phyloP scores from a whole-genome alignment of 495 filamentous ascomycete species.

The Aspergillus homomorphus region DNA sequence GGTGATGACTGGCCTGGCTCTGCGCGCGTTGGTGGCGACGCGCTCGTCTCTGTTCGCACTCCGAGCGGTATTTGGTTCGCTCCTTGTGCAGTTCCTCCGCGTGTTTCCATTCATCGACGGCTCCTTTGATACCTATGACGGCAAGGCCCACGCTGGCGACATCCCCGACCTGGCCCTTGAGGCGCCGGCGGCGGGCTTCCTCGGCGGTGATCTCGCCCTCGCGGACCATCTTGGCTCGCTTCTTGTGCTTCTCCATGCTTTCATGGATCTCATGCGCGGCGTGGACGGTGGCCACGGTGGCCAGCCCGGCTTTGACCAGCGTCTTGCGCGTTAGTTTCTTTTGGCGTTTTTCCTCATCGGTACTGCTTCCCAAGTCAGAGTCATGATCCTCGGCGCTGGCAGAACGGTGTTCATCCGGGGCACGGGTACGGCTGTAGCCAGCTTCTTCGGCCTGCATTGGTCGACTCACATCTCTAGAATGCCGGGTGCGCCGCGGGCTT shows the following conservation, averaged over 20 bases:
- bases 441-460: constrained; percentile 13
- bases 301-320: constrained; percentile 76
- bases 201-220: constrained; percentile 72
- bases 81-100: constrained; percentile 59
- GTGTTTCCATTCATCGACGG: constrained; percentile 70
- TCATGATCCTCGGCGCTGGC: constrained; percentile 37
- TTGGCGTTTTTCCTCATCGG: constrained; percentile 68
- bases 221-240: constrained; percentile 63
- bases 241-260: constrained; percentile 70
- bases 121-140: constrained; percentile 80
- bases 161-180: constrained; percentile 72
- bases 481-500: constrained; percentile 39
- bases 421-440: constrained; percentile 15
- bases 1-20: constrained; percentile 6
- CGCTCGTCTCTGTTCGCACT: constrained; percentile 26
- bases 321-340: constrained; percentile 84
- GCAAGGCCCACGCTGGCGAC: constrained; percentile 78
- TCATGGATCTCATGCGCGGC: constrained; percentile 77
- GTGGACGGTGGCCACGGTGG: constrained; percentile 85
- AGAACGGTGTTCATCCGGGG: constrained; percentile 27
- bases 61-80: constrained; percentile 48
- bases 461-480: constrained; percentile 53
- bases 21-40: constrained; percentile 9
- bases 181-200: constrained; percentile 70
- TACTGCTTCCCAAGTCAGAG: constrained; percentile 67